A percentile compares a stretch with the other conserved stretches of the same genome.
These are phyloP conservation scores for Alternaria metachromatica DNA, from an alignment of 2,329 filamentous ascomycete genomes.

Conservation along the genomic window DNA sequence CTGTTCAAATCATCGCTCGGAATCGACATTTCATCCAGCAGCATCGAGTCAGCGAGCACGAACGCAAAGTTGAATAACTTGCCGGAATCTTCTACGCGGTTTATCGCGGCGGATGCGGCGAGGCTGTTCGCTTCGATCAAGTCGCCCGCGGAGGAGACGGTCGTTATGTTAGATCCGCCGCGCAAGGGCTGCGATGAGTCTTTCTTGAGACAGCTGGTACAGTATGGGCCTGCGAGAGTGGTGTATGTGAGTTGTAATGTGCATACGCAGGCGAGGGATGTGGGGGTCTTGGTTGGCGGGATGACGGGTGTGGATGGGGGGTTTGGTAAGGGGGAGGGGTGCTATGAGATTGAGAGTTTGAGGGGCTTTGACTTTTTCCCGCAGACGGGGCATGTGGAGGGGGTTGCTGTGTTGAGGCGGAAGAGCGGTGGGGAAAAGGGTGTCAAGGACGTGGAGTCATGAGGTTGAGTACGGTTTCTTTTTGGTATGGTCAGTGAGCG, in stretches of 20 bases:
- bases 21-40: constrained; percentile 84
- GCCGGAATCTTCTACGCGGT: constrained; percentile 70
- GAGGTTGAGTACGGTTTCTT: neutral
- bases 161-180: constrained; percentile 95
- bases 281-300: constrained; percentile 84
- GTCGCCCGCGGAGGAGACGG: constrained; percentile 80
- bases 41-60: constrained; percentile 76
- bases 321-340: constrained; percentile 46
- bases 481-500: neutral
- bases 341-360: constrained; percentile 87
- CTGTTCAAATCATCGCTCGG: constrained; percentile 82
- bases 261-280: constrained; percentile 93
- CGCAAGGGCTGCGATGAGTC: constrained; percentile 89
- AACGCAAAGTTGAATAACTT: constrained; percentile 84
- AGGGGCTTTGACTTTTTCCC: constrained; percentile 98
- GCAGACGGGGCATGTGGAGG: constrained; percentile 75
- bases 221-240: constrained; percentile 78
- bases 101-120: constrained; percentile 87
- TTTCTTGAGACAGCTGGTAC: constrained; percentile 81
- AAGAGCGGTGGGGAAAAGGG: constrained; percentile 27
- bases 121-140: constrained; percentile 78
- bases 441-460: neutral
- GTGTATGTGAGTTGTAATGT: constrained; percentile 98
- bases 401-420: constrained; percentile 64
- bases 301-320: constrained; percentile 52